A percentile compares a stretch with the other conserved stretches of the same genome.
Evolutionary conservation across 2,329 filamentous ascomycete genomes (phyloP).

Genomic region (Trichoderma sp.): DNA sequence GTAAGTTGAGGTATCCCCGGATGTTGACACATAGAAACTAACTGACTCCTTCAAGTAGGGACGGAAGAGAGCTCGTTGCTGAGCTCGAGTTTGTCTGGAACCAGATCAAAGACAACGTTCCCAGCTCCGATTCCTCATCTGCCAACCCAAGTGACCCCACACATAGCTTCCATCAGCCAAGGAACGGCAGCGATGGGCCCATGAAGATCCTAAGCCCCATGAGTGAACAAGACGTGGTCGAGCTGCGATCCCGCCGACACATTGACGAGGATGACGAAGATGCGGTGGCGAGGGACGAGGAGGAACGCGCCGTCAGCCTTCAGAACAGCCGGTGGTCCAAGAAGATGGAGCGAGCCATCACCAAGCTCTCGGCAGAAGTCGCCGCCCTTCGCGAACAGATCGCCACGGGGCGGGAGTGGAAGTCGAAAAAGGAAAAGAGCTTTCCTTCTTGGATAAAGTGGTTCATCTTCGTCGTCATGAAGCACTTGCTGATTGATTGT

Average conservation of each 20-base stretch:
- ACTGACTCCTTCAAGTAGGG: conserved; percentile 41
- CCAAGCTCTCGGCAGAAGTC: conserved; percentile 87
- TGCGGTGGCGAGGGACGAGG: conserved; percentile 32
- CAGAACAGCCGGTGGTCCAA: conserved; percentile 64
- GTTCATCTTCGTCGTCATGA: conserved; percentile 64
- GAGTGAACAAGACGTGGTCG: conserved; percentile 74
- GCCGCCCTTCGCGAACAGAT: conserved; percentile 91
- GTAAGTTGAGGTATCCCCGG: conserved; percentile 37
- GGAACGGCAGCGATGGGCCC: conserved; percentile 50
- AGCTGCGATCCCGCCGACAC: conserved; percentile 50
- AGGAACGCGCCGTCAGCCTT: conserved; percentile 24
- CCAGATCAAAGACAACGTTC: conserved; percentile 85
- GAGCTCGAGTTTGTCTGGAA: conserved; percentile 99
- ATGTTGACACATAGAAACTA: not conserved
- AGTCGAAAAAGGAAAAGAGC: conserved; percentile 61
- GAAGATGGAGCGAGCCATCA: conserved; percentile 79
- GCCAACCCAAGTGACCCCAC: conserved; percentile 43
- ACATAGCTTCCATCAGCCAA: conserved; percentile 46
- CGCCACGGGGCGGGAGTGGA: conserved; percentile 70
- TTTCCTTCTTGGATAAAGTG: conserved; percentile 69
- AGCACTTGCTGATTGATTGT: conserved; percentile 72
- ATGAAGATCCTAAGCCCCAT: conserved; percentile 79
- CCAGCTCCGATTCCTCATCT: conserved; percentile 58
- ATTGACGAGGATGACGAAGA: conserved; percentile 46
- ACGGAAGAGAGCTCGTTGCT: conserved; percentile 80